These are phyloP conservation scores for Flammula alnicola DNA, from an alignment of 1,284 basidiomycete species.

Conservation along the genomic window DNA sequence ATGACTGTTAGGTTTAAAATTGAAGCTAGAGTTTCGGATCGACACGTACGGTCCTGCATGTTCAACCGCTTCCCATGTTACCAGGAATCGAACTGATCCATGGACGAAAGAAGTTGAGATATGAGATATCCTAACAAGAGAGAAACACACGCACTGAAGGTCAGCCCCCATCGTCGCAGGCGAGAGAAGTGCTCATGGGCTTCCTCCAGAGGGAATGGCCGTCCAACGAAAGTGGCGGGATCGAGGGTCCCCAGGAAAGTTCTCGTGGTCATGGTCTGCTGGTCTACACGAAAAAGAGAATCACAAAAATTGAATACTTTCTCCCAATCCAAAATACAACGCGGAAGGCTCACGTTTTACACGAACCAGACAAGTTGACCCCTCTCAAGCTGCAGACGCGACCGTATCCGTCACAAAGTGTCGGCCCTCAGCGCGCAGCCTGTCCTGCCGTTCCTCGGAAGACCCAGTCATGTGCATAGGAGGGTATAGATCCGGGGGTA, in stretches of 20 bases:
- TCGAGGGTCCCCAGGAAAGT: constrained; percentile 65
- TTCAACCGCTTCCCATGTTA: constrained; percentile 97
- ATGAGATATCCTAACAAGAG: background rate
- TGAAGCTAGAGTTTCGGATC: background rate
- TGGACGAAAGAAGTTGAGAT: background rate
- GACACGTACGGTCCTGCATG: constrained; percentile 83
- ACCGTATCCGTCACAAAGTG: constrained; percentile 81
- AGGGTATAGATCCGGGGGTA: constrained; percentile 45
- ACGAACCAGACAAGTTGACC: constrained; percentile 82
- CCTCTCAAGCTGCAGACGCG: constrained; percentile 80
- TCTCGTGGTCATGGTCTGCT: constrained; percentile 60
- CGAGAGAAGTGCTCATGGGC: constrained; percentile 85
- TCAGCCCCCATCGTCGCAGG: constrained; percentile 84
- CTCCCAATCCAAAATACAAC: background rate
- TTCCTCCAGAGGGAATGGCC: constrained; percentile 84
- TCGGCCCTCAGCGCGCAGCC: constrained; percentile 62
- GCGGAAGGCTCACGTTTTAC: constrained; percentile 76
- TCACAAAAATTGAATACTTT: constrained; percentile 12
- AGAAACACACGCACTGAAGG: constrained; percentile 64
- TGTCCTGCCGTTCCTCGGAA: constrained; percentile 52
- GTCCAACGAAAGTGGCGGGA: constrained; percentile 78
- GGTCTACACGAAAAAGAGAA: too few relatives aligned
- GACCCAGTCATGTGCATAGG: constrained; percentile 81
- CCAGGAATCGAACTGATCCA: constrained; percentile 86
- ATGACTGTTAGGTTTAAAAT: background rate